Evolutionary conservation across 164 flowering plant species (phyloP).

Genomic region (Euptelea pleiosperma): DNA sequence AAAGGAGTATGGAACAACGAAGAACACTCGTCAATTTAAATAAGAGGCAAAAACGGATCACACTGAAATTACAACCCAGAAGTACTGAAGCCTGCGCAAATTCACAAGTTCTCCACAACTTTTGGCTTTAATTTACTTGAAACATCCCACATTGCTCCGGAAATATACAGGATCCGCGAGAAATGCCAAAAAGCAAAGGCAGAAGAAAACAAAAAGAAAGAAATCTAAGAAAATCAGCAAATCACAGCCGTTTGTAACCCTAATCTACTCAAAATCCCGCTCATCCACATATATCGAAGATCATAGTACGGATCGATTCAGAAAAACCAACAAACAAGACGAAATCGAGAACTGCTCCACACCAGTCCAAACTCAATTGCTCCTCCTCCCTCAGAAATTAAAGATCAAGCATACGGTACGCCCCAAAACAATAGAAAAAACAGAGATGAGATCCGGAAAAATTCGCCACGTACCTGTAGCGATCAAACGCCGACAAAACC

Average conservation of each 20-base stretch:
- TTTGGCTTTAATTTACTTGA: constrained; percentile 2
- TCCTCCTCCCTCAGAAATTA: not conserved
- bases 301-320: not conserved
- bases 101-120: not conserved
- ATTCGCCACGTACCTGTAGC: not conserved
- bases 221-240: no score
- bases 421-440: not conserved
- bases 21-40: not conserved
- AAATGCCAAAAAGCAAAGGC: not conserved
- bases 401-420: constrained; percentile 6
- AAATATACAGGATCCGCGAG: constrained; percentile 1
- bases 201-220: not conserved
- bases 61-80: not conserved
- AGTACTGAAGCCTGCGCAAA: not conserved
- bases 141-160: not conserved
- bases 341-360: not conserved
- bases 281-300: not conserved
- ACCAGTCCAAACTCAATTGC: not conserved
- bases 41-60: no score
- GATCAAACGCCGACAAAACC: not conserved
- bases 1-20: not conserved
- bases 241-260: no score
- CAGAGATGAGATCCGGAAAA: not conserved
- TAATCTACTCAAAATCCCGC: not conserved
- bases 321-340: not conserved